Evolutionary conservation across 2,329 filamentous ascomycete genomes (phyloP).

Genomic region (Colletotrichum sp.): DNA sequence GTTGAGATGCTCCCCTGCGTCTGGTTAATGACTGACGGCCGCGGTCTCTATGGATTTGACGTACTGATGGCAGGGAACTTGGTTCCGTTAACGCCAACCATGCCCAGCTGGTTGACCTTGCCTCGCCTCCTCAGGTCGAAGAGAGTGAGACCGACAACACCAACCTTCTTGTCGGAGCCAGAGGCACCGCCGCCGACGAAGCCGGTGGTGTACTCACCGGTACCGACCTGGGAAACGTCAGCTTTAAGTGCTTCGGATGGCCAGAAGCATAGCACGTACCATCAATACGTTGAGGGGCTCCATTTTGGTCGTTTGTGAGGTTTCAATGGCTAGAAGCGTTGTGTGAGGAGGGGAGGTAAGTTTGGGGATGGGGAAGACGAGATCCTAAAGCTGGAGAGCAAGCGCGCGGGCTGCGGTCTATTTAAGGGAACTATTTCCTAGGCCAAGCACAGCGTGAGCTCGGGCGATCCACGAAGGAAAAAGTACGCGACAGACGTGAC

Average conservation of each 20-base stretch:
- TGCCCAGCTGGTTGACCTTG: slow-evolving; percentile 84
- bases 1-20: slow-evolving; percentile 75
- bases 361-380: not conserved
- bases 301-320: slow-evolving; percentile 39
- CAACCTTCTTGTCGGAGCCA: slow-evolving; percentile 93
- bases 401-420: not conserved
- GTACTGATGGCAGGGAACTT: slow-evolving; percentile 92
- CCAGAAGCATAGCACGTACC: slow-evolving; percentile 48
- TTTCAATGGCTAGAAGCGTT: not conserved
- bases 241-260: not conserved
- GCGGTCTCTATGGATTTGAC: slow-evolving; percentile 33
- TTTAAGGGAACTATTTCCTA: slow-evolving; percentile 1
- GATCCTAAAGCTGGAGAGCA: not conserved
- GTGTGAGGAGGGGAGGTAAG: not conserved
- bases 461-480: slow-evolving; percentile 7
- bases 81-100: slow-evolving; percentile 87
- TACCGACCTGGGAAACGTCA: slow-evolving; percentile 68
- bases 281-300: slow-evolving; percentile 71
- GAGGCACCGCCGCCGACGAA: slow-evolving; percentile 86
- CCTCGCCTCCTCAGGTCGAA: slow-evolving; percentile 88
- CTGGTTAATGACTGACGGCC: not conserved
- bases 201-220: slow-evolving; percentile 95
- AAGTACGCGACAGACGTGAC: not conserved
- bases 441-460: not conserved
- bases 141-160: slow-evolving; percentile 87